phyloP scores from a whole-genome alignment of 2,329 filamentous ascomycete genomes.

The Drechslera avenae region DNA sequence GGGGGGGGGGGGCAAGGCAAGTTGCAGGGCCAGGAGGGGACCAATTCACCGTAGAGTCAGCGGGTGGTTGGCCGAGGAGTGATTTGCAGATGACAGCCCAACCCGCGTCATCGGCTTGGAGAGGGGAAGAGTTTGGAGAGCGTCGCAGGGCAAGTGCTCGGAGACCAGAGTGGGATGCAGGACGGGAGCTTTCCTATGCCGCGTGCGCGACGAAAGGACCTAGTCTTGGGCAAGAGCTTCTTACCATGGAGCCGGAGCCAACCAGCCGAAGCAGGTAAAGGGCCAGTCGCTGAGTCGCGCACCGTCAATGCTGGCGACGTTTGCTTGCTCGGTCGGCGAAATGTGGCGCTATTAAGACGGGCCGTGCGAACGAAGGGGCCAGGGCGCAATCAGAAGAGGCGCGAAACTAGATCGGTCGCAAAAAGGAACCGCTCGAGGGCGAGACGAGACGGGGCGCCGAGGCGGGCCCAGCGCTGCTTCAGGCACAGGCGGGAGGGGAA shows the following conservation, averaged over 20 bases:
- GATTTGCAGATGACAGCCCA: slow-evolving; percentile 34
- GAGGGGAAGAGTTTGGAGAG: slow-evolving; percentile 43
- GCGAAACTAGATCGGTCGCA: slow-evolving; percentile 23
- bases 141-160: slow-evolving; percentile 42
- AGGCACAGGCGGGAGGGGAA: slow-evolving; percentile 5
- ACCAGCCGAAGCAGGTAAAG: slow-evolving; percentile 44
- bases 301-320: slow-evolving; percentile 41
- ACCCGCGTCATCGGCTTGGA: slow-evolving; percentile 45
- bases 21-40: slow-evolving; percentile 33
- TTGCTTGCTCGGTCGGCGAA: slow-evolving; percentile 34
- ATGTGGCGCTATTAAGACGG: slow-evolving; percentile 37
- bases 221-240: slow-evolving; percentile 36
- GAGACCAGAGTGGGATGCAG: slow-evolving; percentile 38
- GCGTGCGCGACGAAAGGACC: slow-evolving; percentile 35
- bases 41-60: slow-evolving; percentile 40
- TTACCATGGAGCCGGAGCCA: slow-evolving; percentile 48
- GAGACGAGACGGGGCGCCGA: slow-evolving; percentile 14
- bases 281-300: slow-evolving; percentile 32
- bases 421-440: slow-evolving; percentile 15
- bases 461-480: slow-evolving; percentile 11
- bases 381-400: slow-evolving; percentile 29
- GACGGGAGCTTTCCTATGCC: slow-evolving; percentile 40
- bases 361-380: slow-evolving; percentile 37
- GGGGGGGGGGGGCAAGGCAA: slow-evolving; percentile 38
- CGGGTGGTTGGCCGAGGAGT: slow-evolving; percentile 32